Evolutionary conservation across 2,329 filamentous ascomycete genomes (phyloP).

Genomic region (Aspergillus intermedius): DNA sequence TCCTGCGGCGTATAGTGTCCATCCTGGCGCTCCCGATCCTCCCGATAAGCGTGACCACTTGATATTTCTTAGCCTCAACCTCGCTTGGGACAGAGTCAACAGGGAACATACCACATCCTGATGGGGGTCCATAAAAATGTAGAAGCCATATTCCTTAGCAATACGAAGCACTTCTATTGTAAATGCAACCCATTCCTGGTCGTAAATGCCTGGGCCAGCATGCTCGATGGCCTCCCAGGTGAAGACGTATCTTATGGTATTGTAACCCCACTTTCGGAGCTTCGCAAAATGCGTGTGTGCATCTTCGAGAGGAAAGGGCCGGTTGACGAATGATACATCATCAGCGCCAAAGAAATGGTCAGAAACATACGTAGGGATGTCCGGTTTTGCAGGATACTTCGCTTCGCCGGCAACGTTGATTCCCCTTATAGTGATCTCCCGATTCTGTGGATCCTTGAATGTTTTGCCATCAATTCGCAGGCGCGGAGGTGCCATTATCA

Average conservation of each 20-base stretch:
- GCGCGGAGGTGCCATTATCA: conserved; percentile 63
- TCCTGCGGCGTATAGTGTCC: conserved; percentile 93
- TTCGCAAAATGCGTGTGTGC: conserved; percentile 81
- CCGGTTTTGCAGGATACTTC: conserved; percentile 77
- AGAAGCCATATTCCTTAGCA: conserved; percentile 87
- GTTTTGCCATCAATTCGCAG: conserved; percentile 77
- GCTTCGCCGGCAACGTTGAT: conserved; percentile 91
- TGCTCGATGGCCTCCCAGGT: conserved; percentile 99
- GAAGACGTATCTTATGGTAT: conserved; percentile 92
- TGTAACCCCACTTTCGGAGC: conserved; percentile 85
- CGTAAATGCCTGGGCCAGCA: conserved; percentile 81
- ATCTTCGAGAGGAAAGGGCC: conserved; percentile 77
- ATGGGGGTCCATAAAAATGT: conserved; percentile 97
- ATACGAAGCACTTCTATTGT: conserved; percentile 78
- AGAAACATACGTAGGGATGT: conserved; percentile 70
- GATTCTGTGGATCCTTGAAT: conserved; percentile 74
- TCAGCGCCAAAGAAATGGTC: conserved; percentile 89
- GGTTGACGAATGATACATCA: conserved; percentile 76
- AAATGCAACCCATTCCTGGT: conserved; percentile 87
- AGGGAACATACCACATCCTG: conserved; percentile 76
- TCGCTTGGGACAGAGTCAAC: background rate
- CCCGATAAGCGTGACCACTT: conserved; percentile 92
- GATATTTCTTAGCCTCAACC: conserved; percentile 20
- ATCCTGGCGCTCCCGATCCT: conserved; percentile 92
- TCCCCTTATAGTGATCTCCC: conserved; percentile 81